phyloP scores from a whole-genome alignment of 2,329 filamentous ascomycete species.

The Ceratocystis colombiana region DNA sequence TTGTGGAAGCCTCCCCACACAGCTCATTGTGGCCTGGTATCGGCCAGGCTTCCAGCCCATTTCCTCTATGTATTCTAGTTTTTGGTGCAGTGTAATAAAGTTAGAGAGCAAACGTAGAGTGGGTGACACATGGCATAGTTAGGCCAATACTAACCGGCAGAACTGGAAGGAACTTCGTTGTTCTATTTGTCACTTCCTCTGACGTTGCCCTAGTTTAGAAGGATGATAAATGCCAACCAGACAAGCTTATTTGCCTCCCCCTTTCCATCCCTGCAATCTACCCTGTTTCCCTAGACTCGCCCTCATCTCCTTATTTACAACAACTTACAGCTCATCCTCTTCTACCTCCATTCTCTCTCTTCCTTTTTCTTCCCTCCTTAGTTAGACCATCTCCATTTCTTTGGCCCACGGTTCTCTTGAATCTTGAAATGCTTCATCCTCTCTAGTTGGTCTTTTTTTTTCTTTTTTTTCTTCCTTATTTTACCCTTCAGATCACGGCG shows the following conservation, averaged over 20 bases:
- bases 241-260: background rate
- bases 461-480: constrained; percentile 13
- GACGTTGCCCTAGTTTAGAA: background rate
- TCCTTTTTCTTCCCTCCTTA: background rate
- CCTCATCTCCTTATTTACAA: background rate
- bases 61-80: too few species aligned
- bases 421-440: constrained; percentile 2
- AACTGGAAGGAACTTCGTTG: background rate
- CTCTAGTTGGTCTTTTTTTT: constrained; percentile 6
- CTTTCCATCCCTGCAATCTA: background rate
- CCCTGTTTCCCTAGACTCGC: background rate
- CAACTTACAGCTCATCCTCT: background rate
- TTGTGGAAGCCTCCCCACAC: too few species aligned
- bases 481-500: background rate
- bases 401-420: background rate
- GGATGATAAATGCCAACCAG: background rate
- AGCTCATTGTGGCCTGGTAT: too few species aligned
- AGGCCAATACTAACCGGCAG: background rate
- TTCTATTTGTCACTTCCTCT: background rate
- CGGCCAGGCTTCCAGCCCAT: too few species aligned
- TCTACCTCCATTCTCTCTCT: background rate
- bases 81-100: too few species aligned
- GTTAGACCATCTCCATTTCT: constrained; percentile 1
- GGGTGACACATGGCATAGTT: too few species aligned
- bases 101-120: too few species aligned